Percentiles rank a stretch among this genome's conserved stretches.
These are phyloP conservation scores for Penicillium riverlandense DNA, from an alignment of 495 filamentous ascomycete species.

Conservation along the genomic window DNA sequence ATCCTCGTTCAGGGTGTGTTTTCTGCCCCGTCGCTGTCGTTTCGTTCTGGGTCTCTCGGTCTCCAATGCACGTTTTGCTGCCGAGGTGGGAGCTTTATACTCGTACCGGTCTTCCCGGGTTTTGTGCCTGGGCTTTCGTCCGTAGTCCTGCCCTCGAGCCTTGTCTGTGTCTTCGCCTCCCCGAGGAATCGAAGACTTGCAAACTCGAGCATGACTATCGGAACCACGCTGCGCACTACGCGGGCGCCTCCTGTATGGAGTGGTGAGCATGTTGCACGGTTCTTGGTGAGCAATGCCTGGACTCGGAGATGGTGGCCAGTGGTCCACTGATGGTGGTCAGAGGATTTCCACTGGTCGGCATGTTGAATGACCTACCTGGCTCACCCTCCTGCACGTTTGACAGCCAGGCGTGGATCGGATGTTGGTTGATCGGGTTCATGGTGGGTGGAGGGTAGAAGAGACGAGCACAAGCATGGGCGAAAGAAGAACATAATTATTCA, in stretches of 20 bases:
- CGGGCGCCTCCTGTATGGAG: no score
- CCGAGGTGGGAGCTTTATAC: constrained; percentile 20
- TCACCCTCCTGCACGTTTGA: constrained; percentile 1
- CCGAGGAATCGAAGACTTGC: no score
- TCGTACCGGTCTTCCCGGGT: constrained; percentile 51
- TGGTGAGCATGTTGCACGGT: no score
- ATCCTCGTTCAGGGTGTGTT: constrained; percentile 47
- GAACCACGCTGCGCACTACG: no score
- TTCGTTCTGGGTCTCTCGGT: constrained; percentile 28
- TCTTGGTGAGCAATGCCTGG: no score
- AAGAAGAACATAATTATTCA: no score
- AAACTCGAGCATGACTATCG: no score
- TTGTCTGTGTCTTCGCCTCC: not conserved
- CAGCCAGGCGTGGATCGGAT: constrained; percentile 9
- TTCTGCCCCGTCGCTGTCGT: constrained; percentile 24
- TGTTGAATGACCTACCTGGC: not conserved
- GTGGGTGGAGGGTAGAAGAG: not conserved
- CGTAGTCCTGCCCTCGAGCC: constrained; percentile 26
- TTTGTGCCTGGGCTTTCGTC: constrained; percentile 53
- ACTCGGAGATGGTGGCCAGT: no score
- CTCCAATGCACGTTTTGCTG: constrained; percentile 12
- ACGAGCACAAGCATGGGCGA: not conserved
- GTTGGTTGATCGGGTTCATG: not conserved
- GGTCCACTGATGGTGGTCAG: no score
- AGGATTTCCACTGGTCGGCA: no score